Conservation (phyloP, 495 filamentous ascomycete genomes). For the Aspergillus panamensis region DNA sequence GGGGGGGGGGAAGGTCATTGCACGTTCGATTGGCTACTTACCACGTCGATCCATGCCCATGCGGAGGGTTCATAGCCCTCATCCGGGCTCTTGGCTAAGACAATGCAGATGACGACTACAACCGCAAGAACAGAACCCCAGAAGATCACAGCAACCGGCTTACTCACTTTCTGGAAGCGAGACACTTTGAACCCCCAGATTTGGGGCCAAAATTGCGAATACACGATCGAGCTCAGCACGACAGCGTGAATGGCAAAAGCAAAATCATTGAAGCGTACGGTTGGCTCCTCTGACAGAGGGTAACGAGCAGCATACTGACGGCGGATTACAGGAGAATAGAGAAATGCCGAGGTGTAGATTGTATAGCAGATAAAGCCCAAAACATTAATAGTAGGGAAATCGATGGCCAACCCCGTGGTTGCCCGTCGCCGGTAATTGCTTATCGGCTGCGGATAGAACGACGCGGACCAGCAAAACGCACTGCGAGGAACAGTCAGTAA, state of each 20-base stretch:
- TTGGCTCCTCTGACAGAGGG: constrained; percentile 64
- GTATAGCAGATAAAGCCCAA: constrained; percentile 80
- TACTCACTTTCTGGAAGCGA: constrained; percentile 54
- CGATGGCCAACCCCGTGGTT: constrained; percentile 77
- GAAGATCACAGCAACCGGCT: constrained; percentile 61
- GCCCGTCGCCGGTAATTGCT: constrained; percentile 70
- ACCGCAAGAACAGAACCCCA: constrained; percentile 62
- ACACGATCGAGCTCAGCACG: constrained; percentile 60
- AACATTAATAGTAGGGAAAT: constrained; percentile 80
- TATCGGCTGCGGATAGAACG: constrained; percentile 88
- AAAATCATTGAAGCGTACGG: constrained; percentile 86
- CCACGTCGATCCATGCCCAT: constrained; percentile 80
- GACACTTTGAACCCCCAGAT: constrained; percentile 72
- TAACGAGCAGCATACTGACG: constrained; percentile 83
- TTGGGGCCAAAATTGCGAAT: constrained; percentile 66
- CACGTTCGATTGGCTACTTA: constrained; percentile 40
- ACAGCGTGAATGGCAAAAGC: constrained; percentile 79
- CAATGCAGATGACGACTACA: constrained; percentile 51
- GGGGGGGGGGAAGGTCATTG: not conserved
- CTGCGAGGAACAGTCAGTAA: constrained; percentile 22
- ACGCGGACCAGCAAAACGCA: constrained; percentile 74
- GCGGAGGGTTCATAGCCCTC: constrained; percentile 49
- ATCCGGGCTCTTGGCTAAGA: constrained; percentile 47
- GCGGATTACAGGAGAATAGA: constrained; percentile 73
- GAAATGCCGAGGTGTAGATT: constrained; percentile 66